phyloP scores from a whole-genome alignment of 768 basidiomycete genomes.

The Jaapia argillacea region DNA sequence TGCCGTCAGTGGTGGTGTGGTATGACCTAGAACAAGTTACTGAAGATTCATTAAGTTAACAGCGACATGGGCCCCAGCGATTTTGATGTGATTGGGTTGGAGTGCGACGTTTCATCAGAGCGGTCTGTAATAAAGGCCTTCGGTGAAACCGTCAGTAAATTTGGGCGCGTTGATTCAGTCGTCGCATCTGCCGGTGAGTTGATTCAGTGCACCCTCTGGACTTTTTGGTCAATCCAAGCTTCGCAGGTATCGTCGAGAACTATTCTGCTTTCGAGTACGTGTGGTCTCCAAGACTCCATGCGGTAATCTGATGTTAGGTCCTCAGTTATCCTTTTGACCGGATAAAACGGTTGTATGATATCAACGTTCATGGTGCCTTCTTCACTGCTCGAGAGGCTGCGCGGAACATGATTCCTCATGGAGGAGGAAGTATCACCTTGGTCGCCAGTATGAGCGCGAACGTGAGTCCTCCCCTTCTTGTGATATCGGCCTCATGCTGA shows the following conservation, averaged over 20 bases:
- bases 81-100: slow-evolving; percentile 63
- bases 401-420: slow-evolving; percentile 76
- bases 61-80: slow-evolving; percentile 45
- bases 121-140: slow-evolving; percentile 67
- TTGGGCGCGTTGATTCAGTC: slow-evolving; percentile 69
- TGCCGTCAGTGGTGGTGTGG: slow-evolving; percentile 28
- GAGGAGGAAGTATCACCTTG: slow-evolving; percentile 75
- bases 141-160: slow-evolving; percentile 47
- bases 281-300: background rate
- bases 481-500: slow-evolving; percentile 4
- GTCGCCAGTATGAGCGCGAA: slow-evolving; percentile 89
- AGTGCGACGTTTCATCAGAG: slow-evolving; percentile 86
- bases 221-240: slow-evolving; percentile 1
- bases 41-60: slow-evolving; percentile 33
- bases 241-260: slow-evolving; percentile 76
- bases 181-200: slow-evolving; percentile 79
- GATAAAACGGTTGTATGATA: slow-evolving; percentile 74
- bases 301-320: slow-evolving; percentile 6
- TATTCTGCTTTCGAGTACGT: slow-evolving; percentile 76
- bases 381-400: slow-evolving; percentile 97
- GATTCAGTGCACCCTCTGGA: background rate
- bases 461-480: slow-evolving; percentile 32
- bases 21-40: slow-evolving; percentile 15
- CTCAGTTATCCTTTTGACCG: slow-evolving; percentile 77
- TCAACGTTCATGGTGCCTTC: slow-evolving; percentile 92